Evolutionary conservation across 805 yeast genomes (phyloP), one percentile per base, ranked within the genome.

Genomic region (Ogataea salicorniae): DNA sequence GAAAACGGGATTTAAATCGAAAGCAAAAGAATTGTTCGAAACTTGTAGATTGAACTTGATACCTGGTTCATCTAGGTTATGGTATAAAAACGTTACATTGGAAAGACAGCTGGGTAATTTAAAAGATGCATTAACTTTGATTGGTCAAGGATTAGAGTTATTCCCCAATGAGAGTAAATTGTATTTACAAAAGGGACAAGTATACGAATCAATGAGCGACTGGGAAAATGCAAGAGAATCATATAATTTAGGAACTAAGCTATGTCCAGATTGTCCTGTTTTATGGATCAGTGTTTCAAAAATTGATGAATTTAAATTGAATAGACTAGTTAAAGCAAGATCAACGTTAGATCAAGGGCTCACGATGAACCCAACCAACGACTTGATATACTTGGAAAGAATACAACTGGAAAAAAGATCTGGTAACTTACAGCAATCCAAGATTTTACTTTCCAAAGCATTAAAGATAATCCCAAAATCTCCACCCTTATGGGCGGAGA

Each of bases 341-440:
- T 81, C 96, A 0, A 70, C 76, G 1, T 64, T 90, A 20, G 97
- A 89, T 55, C 68, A 79, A 23, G 94, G 86, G 0, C 61, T 86
- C 7, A 52, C 80, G 15, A 68, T 70, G 23, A 77, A 75, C 46
- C 79, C 83, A 0, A 57, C 66, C 6, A 66, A 67, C 36, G 86
- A 79, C 31, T 44, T 48, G n/a, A 55, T 91, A 2, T 82, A 87
- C 81, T 56, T 72, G 7, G 83, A 76, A 17, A 77, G 79, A 52
- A 71, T 86, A 15, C 56, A 69, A 20, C 65, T 90, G 37, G 97
- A 91, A 59, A 58, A 64, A 34, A 49, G 74, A 23, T 63, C 71
- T 4, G 71, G 75, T 0, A 82, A 84, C 50, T 33, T 58, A 8
- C 61, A 68, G 0, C 82, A 80, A 42, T 87, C 86, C 0, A 64